phyloP scores from a whole-genome alignment of 1,284 basidiomycete genomes.

The Sphaerobolus stellatus region DNA sequence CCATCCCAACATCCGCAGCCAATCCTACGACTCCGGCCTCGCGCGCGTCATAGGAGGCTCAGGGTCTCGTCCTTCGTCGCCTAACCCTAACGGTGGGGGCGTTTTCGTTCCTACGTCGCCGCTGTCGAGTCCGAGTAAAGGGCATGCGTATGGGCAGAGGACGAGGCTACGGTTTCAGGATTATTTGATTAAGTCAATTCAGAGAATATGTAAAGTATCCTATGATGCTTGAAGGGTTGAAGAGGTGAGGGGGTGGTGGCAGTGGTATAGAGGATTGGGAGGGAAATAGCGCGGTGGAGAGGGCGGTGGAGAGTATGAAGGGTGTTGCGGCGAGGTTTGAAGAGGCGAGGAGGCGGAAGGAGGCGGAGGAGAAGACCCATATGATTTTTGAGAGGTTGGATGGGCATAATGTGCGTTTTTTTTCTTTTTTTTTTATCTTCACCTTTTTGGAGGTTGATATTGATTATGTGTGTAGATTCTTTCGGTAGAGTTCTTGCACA shows the following conservation, averaged over 20 bases:
- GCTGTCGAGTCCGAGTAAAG: conserved; percentile 3
- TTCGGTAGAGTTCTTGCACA: conserved; percentile 54
- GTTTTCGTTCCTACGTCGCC: conserved; percentile 2
- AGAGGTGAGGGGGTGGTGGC: too few species aligned
- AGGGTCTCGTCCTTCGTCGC: too few species aligned
- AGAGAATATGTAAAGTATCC: conserved; percentile 92
- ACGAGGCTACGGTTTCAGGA: conserved; percentile 67
- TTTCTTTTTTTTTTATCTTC: neutral
- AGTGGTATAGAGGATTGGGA: conserved; percentile 25
- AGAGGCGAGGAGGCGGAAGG: conserved; percentile 47
- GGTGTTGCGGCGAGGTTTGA: conserved; percentile 25
- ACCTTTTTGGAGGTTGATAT: neutral
- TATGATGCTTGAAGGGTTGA: conserved; percentile 80
- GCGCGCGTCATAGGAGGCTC: too few species aligned
- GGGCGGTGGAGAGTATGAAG: conserved; percentile 9
- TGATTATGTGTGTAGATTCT: too few species aligned
- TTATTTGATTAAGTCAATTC: conserved; percentile 87
- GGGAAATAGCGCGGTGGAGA: conserved; percentile 35
- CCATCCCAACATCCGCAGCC: conserved; percentile 1
- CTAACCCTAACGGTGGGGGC: too few species aligned
- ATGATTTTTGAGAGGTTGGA: conserved; percentile 32
- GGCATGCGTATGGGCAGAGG: too few species aligned
- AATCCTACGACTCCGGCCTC: conserved; percentile 10
- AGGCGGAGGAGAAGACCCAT: conserved; percentile 44
- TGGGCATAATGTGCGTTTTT: conserved; percentile 24